A percentile compares a stretch with the other conserved stretches of the same genome.
Conservation (phyloP, 306 rosid species). For the Dalbergia cultrata region DNA sequence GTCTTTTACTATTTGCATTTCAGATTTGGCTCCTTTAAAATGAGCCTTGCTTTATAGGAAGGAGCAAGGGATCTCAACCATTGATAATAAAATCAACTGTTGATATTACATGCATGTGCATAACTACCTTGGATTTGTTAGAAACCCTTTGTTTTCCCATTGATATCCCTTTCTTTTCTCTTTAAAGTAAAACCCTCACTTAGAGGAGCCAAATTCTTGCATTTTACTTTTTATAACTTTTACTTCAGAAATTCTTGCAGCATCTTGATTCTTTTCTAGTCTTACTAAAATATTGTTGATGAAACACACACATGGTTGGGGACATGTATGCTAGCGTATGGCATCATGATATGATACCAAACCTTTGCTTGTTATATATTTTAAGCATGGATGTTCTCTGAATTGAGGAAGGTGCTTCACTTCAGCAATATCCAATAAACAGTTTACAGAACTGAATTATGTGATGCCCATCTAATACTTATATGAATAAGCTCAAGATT, state of each 20-base stretch:
- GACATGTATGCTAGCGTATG: slow-evolving; percentile 5
- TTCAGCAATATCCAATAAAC: slow-evolving; percentile 2
- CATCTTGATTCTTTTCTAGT: slow-evolving; percentile 33
- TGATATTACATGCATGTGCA: too few species aligned
- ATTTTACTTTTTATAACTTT: not conserved
- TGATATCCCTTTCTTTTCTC: too few species aligned
- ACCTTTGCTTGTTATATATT: slow-evolving; percentile 11
- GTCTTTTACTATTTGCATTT: slow-evolving; percentile 9
- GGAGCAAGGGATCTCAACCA: too few species aligned
- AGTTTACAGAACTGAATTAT: slow-evolving; percentile 6
- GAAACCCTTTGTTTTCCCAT: too few species aligned
- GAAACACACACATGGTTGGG: slow-evolving; percentile 19
- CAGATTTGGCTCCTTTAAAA: not conserved
- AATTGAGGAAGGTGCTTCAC: slow-evolving; percentile 34
- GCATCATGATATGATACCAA: slow-evolving; percentile 18
- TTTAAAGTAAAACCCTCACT: too few species aligned
- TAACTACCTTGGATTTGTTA: too few species aligned
- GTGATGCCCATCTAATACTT: slow-evolving; percentile 11
- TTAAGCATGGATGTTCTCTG: slow-evolving; percentile 25
- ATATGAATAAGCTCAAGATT: slow-evolving; percentile 8
- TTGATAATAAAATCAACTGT: too few species aligned
- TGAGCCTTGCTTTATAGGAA: too few species aligned
- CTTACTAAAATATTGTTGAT: slow-evolving; percentile 26
- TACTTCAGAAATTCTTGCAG: not conserved
- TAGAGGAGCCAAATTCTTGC: not conserved